phyloP scores from a whole-genome alignment of 208 protist genomes.

The Naegleria gruberi region DNA sequence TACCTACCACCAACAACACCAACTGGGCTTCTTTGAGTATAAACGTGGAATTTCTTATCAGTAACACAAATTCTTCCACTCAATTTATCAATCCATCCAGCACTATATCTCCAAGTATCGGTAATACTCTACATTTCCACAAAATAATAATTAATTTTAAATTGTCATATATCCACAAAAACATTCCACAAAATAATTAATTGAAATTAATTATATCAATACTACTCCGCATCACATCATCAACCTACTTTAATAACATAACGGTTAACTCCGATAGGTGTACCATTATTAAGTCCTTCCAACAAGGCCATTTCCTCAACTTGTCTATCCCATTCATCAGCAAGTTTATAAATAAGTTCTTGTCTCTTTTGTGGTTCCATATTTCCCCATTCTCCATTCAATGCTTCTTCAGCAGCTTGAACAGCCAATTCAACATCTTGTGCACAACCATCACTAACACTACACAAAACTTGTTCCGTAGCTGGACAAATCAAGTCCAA shows the following conservation, averaged over 20 bases:
- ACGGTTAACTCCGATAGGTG: constrained; percentile 46
- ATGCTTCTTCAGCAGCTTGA: constrained; percentile 54
- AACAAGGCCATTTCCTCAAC: constrained; percentile 58
- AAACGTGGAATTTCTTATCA: neutral
- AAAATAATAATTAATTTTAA: constrained; percentile 43
- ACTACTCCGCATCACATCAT: too few species aligned
- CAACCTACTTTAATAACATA: neutral
- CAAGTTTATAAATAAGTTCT: constrained; percentile 57
- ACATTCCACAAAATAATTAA: too few species aligned
- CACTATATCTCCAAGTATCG: constrained; percentile 69
- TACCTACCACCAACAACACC: neutral
- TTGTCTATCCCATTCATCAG: constrained; percentile 60
- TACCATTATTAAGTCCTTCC: constrained; percentile 77
- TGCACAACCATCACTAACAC: constrained; percentile 60
- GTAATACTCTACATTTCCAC: constrained; percentile 52
- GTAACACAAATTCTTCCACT: constrained; percentile 58
- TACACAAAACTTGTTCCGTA: constrained; percentile 58
- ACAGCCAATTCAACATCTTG: constrained; percentile 71
- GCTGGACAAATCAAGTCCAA: constrained; percentile 58
- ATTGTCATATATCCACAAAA: too few species aligned
- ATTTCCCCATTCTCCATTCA: constrained; percentile 43
- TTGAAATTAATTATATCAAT: too few species aligned
- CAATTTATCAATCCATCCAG: constrained; percentile 76
- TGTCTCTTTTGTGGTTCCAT: constrained; percentile 50
- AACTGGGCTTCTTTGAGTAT: neutral